These are phyloP conservation scores for Thelephora ganbajun DNA, from an alignment of 768 basidiomycete species.

Conservation along the genomic window DNA sequence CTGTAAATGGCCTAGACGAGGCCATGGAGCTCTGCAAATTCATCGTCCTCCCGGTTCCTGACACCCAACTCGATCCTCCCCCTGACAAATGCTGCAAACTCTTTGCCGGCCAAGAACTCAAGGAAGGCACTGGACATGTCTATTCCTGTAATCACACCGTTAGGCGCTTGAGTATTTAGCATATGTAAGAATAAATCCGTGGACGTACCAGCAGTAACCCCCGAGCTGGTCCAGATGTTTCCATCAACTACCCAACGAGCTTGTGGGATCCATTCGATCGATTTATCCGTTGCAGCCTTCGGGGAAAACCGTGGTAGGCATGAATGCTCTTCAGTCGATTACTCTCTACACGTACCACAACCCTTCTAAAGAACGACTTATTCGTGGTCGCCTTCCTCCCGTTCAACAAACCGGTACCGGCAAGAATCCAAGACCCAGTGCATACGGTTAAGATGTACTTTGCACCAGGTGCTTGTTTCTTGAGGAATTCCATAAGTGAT, in stretches of 20 bases:
- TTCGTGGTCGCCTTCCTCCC: constrained; percentile 25
- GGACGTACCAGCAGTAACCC: constrained; percentile 19
- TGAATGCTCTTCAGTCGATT: not conserved
- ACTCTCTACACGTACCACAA: constrained; percentile 12
- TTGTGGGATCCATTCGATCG: constrained; percentile 21
- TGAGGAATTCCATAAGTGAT: constrained; percentile 1
- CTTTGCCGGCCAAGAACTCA: constrained; percentile 16
- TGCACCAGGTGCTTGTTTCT: constrained; percentile 4
- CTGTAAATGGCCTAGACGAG: constrained; percentile 7
- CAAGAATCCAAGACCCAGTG: constrained; percentile 21
- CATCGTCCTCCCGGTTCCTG: constrained; percentile 12
- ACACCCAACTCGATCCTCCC: constrained; percentile 9
- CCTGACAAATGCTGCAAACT: constrained; percentile 5
- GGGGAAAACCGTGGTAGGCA: not conserved
- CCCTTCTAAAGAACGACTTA: constrained; percentile 17
- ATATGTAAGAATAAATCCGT: not conserved
- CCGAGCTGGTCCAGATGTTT: constrained; percentile 25
- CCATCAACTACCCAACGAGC: constrained; percentile 26
- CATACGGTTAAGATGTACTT: constrained; percentile 23
- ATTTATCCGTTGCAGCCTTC: constrained; percentile 10
- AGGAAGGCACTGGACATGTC: constrained; percentile 21
- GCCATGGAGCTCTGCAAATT: constrained; percentile 12
- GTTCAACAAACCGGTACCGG: constrained; percentile 18
- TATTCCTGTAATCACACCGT: constrained; percentile 16
- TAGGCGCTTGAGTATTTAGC: not conserved